These are phyloP conservation scores for Diplodia intermedia DNA, from an alignment of 2,329 filamentous ascomycete genomes.

Conservation along the genomic window DNA sequence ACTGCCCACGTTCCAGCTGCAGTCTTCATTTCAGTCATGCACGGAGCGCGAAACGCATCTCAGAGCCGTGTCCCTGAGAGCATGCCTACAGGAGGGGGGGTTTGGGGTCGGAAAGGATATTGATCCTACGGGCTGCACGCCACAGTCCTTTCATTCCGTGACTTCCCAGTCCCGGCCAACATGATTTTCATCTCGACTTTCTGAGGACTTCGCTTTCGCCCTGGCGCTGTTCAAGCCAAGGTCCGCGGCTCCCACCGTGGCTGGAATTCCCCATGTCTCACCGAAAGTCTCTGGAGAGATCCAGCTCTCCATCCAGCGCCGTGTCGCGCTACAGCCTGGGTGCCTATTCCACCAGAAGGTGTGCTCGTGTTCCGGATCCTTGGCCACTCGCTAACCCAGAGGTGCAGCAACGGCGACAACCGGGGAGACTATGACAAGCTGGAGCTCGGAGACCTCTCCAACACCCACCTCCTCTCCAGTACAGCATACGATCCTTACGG, in stretches of 20 bases:
- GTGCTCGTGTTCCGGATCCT: not conserved
- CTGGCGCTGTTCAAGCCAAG: too few species aligned
- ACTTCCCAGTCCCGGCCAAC: not conserved
- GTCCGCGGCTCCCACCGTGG: too few species aligned
- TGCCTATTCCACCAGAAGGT: slow-evolving; percentile 1
- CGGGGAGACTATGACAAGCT: slow-evolving; percentile 13
- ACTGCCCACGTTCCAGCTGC: too few species aligned
- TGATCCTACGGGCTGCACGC: slow-evolving; percentile 4
- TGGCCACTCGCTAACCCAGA: not conserved
- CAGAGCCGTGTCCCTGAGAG: too few species aligned
- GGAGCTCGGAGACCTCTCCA: slow-evolving; percentile 24
- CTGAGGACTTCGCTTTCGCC: not conserved
- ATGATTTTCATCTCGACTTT: not conserved
- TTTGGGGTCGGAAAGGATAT: slow-evolving; percentile 6
- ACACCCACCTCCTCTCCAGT: not conserved
- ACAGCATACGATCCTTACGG: slow-evolving; percentile 18
- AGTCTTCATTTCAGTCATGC: too few species aligned
- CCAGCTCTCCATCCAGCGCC: not conserved
- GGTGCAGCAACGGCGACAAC: slow-evolving; percentile 1
- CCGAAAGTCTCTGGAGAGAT: not conserved
- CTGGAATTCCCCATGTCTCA: not conserved
- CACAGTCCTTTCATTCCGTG: not conserved
- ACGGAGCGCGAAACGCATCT: too few species aligned
- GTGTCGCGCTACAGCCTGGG: slow-evolving; percentile 2
- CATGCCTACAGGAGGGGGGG: not conserved